Evolutionary conservation across 768 basidiomycete genomes (phyloP).

Genomic region (Pleurotus salmoneostramineus): DNA sequence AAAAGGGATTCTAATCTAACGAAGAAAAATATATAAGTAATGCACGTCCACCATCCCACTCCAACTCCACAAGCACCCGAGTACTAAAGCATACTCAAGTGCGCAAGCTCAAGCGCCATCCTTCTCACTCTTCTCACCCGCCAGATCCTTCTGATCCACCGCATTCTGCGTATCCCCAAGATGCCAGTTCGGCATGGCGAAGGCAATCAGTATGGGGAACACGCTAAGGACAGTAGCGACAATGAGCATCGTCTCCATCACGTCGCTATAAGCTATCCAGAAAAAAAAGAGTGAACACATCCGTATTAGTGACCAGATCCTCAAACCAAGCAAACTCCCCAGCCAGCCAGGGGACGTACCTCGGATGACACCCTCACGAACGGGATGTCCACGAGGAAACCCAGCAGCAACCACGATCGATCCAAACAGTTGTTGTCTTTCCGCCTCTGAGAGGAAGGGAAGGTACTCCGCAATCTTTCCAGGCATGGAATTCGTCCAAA

Average conservation of each 20-base stretch:
- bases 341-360: conserved; percentile 24
- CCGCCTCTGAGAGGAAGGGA: conserved; percentile 38
- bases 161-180: conserved; percentile 73
- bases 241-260: conserved; percentile 54
- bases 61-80: neutral
- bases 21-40: too few species aligned
- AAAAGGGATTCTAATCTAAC: too few species aligned
- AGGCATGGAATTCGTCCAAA: conserved; percentile 70
- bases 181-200: conserved; percentile 63
- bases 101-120: neutral
- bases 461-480: conserved; percentile 50
- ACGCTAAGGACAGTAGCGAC: conserved; percentile 50
- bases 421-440: conserved; percentile 47
- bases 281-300: neutral
- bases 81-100: neutral
- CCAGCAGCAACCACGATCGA: conserved; percentile 48
- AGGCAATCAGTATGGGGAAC: conserved; percentile 52
- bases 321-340: neutral
- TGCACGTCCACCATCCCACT: too few species aligned
- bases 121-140: conserved; percentile 19
- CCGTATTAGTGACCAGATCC: too few species aligned
- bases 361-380: conserved; percentile 61
- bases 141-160: conserved; percentile 40
- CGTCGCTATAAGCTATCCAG: conserved; percentile 44
- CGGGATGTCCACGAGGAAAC: conserved; percentile 48